Conservation (phyloP, 768 basidiomycete species). For the Candolleomyces aberdarensis region DNA sequence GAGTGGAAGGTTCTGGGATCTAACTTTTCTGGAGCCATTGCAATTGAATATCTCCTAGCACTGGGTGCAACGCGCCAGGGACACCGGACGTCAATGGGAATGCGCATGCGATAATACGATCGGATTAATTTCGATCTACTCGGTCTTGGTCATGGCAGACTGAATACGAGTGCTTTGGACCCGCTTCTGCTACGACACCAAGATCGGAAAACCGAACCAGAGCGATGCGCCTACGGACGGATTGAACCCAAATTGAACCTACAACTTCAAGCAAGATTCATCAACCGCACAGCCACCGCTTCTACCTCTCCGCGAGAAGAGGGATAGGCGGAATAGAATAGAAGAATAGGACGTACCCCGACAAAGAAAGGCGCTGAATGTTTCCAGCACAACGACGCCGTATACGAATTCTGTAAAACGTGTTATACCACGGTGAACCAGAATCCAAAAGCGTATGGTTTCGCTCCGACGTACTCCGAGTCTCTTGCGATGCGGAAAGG, state of each 20-base stretch:
- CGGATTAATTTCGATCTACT: too few relatives aligned
- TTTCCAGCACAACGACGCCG: constrained; percentile 43
- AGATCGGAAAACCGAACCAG: constrained; percentile 52
- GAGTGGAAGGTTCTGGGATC: too few relatives aligned
- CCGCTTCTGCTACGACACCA: constrained; percentile 48
- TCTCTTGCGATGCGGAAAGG: too few relatives aligned
- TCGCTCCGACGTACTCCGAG: constrained; percentile 26
- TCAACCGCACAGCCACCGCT: too few relatives aligned
- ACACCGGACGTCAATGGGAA: too few relatives aligned
- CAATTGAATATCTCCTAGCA: too few relatives aligned
- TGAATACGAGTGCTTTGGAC: constrained; percentile 71
- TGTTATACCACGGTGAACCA: constrained; percentile 40
- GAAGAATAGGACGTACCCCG: constrained; percentile 29
- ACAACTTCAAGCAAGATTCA: too few relatives aligned
- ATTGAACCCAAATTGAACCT: constrained; percentile 63
- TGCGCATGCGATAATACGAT: too few relatives aligned
- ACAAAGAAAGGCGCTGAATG: constrained; percentile 41
- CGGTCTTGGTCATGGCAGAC: constrained; percentile 76
- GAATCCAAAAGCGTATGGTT: constrained; percentile 24
- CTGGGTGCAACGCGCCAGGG: too few relatives aligned
- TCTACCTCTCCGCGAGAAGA: too few relatives aligned
- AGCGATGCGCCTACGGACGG: constrained; percentile 46
- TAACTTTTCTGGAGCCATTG: too few relatives aligned
- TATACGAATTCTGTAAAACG: constrained; percentile 46
- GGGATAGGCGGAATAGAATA: too few relatives aligned